These are phyloP conservation scores for Psilocybe tampanensis DNA, from an alignment of 768 basidiomycete genomes.

Conservation along the genomic window DNA sequence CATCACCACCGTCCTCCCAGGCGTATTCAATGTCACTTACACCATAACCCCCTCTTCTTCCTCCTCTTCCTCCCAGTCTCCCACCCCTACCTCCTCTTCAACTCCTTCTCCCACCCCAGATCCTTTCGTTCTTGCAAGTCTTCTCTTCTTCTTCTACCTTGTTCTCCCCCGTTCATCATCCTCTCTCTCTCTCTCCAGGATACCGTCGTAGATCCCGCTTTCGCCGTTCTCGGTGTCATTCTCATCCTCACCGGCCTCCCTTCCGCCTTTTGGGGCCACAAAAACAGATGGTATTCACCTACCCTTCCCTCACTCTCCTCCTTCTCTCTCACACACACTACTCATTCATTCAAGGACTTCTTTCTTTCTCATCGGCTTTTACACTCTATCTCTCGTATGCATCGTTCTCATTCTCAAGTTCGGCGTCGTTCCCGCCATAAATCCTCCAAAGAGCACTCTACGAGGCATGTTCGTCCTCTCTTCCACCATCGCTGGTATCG, in stretches of 20 bases:
- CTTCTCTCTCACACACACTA: conserved; percentile 4
- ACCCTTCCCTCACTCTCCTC: conserved; percentile 17
- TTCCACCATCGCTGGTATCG: conserved; percentile 75
- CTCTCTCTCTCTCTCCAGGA: conserved; percentile 40
- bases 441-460: conserved; percentile 75
- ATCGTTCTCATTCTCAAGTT: conserved; percentile 86
- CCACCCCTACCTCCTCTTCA: conserved; percentile 41
- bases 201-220: conserved; percentile 83
- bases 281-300: conserved; percentile 82
- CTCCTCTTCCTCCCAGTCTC: conserved; percentile 36
- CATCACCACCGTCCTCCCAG: conserved; percentile 59
- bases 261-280: conserved; percentile 90
- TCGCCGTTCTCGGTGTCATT: conserved; percentile 85
- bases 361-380: conserved; percentile 92
- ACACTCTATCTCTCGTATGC: conserved; percentile 83
- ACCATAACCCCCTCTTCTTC: conserved; percentile 51
- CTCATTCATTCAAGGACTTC: conserved; percentile 82
- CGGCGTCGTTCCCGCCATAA: conserved; percentile 83
- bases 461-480: conserved; percentile 92
- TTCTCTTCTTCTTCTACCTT: conserved; percentile 7
- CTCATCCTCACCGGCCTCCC: conserved; percentile 90
- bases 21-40: conserved; percentile 61
- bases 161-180: conserved; percentile 22
- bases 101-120: conserved; percentile 47
- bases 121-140: conserved; percentile 43